These are phyloP conservation scores for Cadophora luteo-olivacea DNA, from an alignment of 2,329 filamentous ascomycete species.

Conservation along the genomic window DNA sequence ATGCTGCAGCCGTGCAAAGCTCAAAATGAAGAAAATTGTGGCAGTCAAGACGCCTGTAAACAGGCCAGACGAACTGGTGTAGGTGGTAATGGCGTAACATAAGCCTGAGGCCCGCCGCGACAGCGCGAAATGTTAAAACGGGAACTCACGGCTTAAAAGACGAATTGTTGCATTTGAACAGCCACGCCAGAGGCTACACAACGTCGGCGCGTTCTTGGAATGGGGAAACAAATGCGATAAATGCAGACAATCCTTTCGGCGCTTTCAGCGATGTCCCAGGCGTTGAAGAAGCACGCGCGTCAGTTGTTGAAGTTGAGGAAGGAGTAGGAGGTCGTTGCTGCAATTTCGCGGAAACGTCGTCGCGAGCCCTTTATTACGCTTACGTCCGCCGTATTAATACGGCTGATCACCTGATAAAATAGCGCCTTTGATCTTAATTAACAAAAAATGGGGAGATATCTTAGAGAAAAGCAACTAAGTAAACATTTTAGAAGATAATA, in stretches of 20 bases:
- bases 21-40: background rate
- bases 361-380: background rate
- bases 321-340: background rate
- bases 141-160: slow-evolving; percentile 14
- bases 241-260: background rate
- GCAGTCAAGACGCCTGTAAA: background rate
- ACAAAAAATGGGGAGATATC: too few species aligned
- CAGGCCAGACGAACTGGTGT: background rate
- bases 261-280: background rate
- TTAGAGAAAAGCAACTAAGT: too few species aligned
- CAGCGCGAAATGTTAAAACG: background rate
- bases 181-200: slow-evolving; percentile 3
- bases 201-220: background rate
- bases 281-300: background rate
- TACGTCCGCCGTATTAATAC: slow-evolving; percentile 1
- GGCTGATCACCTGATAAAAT: background rate
- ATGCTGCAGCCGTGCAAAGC: background rate
- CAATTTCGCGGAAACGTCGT: background rate
- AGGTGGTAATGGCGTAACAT: background rate
- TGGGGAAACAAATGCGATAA: slow-evolving; percentile 8
- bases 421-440: background rate
- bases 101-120: background rate
- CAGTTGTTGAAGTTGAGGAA: slow-evolving; percentile 1
- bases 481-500: too few species aligned
- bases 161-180: slow-evolving; percentile 8